Conservation (phyloP, 192 early-diverging fungal genomes). For the Rhizophagus sp. region DNA sequence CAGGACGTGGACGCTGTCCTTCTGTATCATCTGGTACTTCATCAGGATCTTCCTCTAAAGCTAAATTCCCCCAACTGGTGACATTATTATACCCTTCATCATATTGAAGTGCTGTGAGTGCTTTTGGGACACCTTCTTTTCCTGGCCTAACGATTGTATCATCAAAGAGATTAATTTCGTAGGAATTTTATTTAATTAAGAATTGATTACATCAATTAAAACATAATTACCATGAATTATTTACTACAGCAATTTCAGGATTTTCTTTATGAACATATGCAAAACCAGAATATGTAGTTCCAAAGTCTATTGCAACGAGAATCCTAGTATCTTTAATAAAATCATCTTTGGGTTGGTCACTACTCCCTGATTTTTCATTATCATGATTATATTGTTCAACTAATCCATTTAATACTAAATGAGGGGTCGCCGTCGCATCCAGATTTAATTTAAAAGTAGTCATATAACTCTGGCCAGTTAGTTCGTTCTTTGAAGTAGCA, state of each 20-base stretch:
- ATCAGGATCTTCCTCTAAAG: constrained; percentile 1
- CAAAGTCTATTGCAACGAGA: constrained; percentile 16
- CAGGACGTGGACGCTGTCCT: neutral
- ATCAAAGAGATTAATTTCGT: neutral
- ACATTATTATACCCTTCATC: constrained; percentile 10
- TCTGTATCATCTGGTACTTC: no score
- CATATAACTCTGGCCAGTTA: neutral
- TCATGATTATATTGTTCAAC: no score
- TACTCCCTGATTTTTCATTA: no score
- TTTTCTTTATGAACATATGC: neutral
- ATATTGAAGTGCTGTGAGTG: constrained; percentile 25
- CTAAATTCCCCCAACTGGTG: neutral
- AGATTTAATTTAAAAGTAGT: neutral
- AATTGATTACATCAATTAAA: neutral
- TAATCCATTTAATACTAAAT: no score
- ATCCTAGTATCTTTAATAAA: neutral
- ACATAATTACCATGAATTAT: neutral
- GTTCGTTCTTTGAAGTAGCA: neutral
- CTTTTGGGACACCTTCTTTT: neutral
- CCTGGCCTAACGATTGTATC: neutral
- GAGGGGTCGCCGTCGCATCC: no score
- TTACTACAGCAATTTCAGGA: neutral
- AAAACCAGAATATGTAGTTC: constrained; percentile 5
- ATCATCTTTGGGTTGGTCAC: no score
- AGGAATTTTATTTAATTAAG: no score